Conservation (phyloP, 1,284 basidiomycete genomes). For the Melampsora larici-populina region DNA sequence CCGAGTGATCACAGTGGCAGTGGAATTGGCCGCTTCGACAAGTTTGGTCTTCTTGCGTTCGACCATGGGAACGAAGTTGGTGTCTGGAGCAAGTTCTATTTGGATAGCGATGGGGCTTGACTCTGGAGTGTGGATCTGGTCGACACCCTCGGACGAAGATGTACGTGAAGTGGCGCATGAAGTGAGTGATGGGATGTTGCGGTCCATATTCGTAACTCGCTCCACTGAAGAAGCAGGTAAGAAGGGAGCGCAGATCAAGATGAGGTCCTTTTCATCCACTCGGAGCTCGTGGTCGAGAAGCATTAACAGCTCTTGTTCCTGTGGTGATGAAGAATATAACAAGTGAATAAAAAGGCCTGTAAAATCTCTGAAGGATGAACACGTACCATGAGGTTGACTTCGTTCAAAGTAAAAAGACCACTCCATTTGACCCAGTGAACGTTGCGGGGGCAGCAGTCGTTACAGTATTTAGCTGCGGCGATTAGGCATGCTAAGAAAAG, state of each 20-base stretch:
- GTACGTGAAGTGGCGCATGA: constrained; percentile 24
- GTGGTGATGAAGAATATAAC: neutral
- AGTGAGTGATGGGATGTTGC: constrained; percentile 6
- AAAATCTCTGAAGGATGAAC: neutral
- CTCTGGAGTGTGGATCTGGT: constrained; percentile 10
- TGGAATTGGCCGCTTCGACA: constrained; percentile 11
- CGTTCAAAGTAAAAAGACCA: constrained; percentile 31
- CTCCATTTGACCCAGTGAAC: constrained; percentile 42
- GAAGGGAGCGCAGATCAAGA: constrained; percentile 35
- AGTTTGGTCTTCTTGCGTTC: constrained; percentile 21
- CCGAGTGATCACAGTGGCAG: constrained; percentile 15
- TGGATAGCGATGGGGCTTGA: constrained; percentile 33
- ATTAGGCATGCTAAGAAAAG: constrained; percentile 94
- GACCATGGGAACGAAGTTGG: neutral
- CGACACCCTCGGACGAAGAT: constrained; percentile 1
- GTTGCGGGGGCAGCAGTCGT: constrained; percentile 74
- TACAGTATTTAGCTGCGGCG: constrained; percentile 93
- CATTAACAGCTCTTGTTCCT: constrained; percentile 40
- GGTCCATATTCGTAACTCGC: constrained; percentile 7
- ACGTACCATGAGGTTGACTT: constrained; percentile 40
- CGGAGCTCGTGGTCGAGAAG: constrained; percentile 34
- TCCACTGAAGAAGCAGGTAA: constrained; percentile 7
- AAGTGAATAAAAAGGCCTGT: neutral
- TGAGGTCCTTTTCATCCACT: constrained; percentile 23
- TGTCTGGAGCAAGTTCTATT: constrained; percentile 1